Base-by-base conservation (phyloP, 805 yeast species). In the Candida xiaguanensis region DNA sequence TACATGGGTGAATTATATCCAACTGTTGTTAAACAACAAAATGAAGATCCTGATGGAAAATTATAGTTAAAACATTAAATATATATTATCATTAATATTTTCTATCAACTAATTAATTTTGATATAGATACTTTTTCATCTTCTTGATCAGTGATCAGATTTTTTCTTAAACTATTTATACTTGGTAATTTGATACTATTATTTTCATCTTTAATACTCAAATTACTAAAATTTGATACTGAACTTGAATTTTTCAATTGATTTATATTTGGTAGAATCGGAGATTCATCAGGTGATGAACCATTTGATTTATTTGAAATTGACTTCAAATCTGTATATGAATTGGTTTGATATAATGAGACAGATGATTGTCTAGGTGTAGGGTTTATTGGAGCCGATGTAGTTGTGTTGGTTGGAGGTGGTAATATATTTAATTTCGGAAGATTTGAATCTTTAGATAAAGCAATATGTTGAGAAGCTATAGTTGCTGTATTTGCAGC, bases 1-100 rank as follows among this genome's bases (percentile, higher is more conserved):
- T 45, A 59, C 27, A 47, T 49, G 48, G 61, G 63, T 11, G 60
- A 53, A 25, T 45, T 65, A 40, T 68, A 68, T 42, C 74, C 74
- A 0, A 42, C 40, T 20, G 51, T 53, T 11, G 48, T 66, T 15
- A 44, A 52, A 22, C 42, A 47, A 14, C 65, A 59, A 43, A 63
- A 63, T 40, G 38, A 48, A 26, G 61, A 54, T 34, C 51, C 50
- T 9, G 47, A 44, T n/a, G 44, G 55, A 17, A 56, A 56, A 41
- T 51, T 58, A 37, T 56, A 52, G 19, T 7, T n/a, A n/a, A n/a
- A n/a, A 25, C 5, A 28, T 16, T 13, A 7, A 28, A 28, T 13
- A 28, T 28, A 26, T 13, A 13, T 26, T 6, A 26, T n/a, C n/a
- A n/a, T n/a, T n/a, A n/a, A n/a, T n/a, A n/a, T n/a, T n/a, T n/a